phyloP scores from a whole-genome alignment of 768 basidiomycete genomes.

The Erythrobasidium yunnanense region DNA sequence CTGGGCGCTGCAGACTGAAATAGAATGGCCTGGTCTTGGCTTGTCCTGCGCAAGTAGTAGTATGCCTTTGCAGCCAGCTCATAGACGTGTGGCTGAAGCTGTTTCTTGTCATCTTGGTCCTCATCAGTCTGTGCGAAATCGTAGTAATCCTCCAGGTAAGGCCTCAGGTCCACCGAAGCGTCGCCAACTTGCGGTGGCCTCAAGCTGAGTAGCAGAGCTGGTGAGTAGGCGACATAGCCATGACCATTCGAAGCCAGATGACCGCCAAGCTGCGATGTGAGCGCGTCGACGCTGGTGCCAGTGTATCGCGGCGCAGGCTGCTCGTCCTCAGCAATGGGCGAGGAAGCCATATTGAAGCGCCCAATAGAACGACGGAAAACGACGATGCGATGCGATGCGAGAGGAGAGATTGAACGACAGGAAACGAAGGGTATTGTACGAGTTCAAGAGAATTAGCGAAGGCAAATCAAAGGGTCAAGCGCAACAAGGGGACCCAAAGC shows the following conservation, averaged over 20 bases:
- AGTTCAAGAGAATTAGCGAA: too few relatives aligned
- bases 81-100: conserved; percentile 71
- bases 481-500: too few relatives aligned
- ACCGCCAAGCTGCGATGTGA: background rate
- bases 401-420: too few relatives aligned
- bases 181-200: background rate
- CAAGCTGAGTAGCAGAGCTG: background rate
- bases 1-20: conserved; percentile 61
- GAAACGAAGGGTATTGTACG: too few relatives aligned
- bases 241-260: background rate
- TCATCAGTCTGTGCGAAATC: conserved; percentile 43
- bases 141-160: conserved; percentile 16
- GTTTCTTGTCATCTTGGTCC: conserved; percentile 41
- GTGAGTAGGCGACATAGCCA: conserved; percentile 18
- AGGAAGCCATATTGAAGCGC: too few relatives aligned
- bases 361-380: too few relatives aligned
- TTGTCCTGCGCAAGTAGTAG: conserved; percentile 88
- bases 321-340: too few relatives aligned
- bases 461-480: too few relatives aligned
- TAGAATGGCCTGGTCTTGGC: conserved; percentile 81
- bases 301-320: background rate
- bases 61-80: conserved; percentile 82
- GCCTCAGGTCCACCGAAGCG: background rate
- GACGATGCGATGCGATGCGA: too few relatives aligned
- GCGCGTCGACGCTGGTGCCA: conserved; percentile 3